Evolutionary conservation across 192 early-diverging fungal species (phyloP).

Genomic region (Linnemannia hyalina): DNA sequence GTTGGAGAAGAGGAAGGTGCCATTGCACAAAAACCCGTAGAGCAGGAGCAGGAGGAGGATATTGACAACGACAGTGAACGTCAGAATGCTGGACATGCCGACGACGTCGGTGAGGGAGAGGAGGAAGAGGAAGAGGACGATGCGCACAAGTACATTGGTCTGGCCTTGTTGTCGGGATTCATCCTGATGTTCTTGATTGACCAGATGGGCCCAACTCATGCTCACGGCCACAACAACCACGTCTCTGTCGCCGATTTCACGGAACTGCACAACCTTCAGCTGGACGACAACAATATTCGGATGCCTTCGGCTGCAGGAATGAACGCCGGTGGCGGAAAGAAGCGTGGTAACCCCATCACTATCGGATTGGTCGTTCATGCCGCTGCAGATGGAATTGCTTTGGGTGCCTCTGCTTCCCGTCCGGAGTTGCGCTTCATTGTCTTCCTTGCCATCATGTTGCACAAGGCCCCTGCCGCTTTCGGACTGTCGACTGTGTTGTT

Average conservation of each 20-base stretch:
- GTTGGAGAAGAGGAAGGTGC: neutral
- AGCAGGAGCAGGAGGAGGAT: neutral
- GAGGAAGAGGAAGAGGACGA: slow-evolving; percentile 33
- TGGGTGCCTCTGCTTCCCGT: slow-evolving; percentile 86
- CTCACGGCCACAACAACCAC: slow-evolving; percentile 48
- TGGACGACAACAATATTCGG: slow-evolving; percentile 48
- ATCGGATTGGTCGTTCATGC: slow-evolving; percentile 98
- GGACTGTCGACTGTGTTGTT: slow-evolving; percentile 91
- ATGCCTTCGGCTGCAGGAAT: slow-evolving; percentile 48
- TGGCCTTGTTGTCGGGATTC: slow-evolving; percentile 86
- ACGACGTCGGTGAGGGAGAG: neutral
- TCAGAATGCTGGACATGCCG: slow-evolving; percentile 6
- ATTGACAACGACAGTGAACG: neutral
- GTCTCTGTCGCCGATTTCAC: slow-evolving; percentile 43
- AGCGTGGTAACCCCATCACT: slow-evolving; percentile 69
- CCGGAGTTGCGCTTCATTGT: slow-evolving; percentile 80
- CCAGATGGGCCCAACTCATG: slow-evolving; percentile 67
- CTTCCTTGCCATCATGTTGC: slow-evolving; percentile 95
- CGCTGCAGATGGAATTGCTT: slow-evolving; percentile 93
- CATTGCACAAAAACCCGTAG: neutral
- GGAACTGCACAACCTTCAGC: slow-evolving; percentile 39
- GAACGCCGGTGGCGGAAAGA: slow-evolving; percentile 57
- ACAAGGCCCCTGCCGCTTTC: slow-evolving; percentile 96
- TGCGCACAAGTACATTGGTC: slow-evolving; percentile 79
- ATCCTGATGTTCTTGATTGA: slow-evolving; percentile 93